Evolutionary conservation across 768 basidiomycete genomes (phyloP).

Genomic region (Glaciozyma antarctica): DNA sequence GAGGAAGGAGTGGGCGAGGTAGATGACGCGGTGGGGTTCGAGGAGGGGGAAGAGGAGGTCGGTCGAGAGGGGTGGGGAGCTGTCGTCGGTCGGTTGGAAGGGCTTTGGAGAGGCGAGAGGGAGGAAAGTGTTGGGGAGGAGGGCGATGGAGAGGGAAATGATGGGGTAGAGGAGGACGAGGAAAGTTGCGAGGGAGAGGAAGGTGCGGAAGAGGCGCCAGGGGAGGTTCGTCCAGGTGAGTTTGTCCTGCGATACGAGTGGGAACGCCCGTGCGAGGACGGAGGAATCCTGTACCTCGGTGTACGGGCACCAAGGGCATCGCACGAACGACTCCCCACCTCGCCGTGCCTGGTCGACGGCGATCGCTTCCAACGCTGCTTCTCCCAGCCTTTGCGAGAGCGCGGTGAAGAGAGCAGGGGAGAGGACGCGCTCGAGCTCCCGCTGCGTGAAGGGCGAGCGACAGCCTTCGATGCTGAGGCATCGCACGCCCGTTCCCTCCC

Average conservation of each 20-base stretch:
- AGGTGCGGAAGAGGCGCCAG: neutral
- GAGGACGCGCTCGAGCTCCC: neutral
- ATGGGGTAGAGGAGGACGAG: neutral
- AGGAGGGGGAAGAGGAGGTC: conserved; percentile 2
- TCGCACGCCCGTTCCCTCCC: neutral
- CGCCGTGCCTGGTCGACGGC: neutral
- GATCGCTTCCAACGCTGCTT: neutral
- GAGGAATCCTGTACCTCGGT: neutral
- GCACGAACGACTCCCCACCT: neutral
- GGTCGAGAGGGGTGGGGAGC: neutral
- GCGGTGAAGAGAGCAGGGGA: neutral
- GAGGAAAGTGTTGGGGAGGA: neutral
- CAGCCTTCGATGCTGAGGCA: neutral
- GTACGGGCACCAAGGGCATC: conserved; percentile 9
- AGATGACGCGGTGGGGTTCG: neutral
- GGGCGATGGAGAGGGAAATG: neutral
- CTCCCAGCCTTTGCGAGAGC: neutral
- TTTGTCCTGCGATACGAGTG: neutral
- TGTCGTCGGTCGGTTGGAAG: neutral
- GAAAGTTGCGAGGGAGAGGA: neutral
- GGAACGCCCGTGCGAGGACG: neutral
- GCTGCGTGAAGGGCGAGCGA: neutral
- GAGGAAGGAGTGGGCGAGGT: neutral
- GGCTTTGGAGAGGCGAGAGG: neutral
- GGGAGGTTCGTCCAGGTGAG: neutral